Conservation (phyloP, 2,329 filamentous ascomycete genomes). For the Neobulgaria alba region DNA sequence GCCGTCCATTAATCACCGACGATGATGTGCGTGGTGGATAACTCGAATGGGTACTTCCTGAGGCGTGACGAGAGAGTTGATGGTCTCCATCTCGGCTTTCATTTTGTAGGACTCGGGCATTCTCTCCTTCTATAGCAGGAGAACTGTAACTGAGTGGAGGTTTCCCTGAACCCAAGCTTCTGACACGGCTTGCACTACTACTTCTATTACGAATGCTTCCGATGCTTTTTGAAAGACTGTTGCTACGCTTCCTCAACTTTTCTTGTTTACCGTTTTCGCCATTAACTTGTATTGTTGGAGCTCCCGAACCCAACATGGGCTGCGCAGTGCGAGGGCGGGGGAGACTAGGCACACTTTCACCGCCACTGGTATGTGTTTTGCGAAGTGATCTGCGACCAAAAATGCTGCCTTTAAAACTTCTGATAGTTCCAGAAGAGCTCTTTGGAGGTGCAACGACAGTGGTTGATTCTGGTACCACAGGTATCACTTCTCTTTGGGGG, state of each 20-base stretch:
- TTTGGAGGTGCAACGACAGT: slow-evolving; percentile 47
- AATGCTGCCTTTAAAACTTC: slow-evolving; percentile 65
- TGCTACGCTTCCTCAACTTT: slow-evolving; percentile 31
- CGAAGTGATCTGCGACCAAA: slow-evolving; percentile 52
- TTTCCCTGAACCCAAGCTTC: slow-evolving; percentile 34
- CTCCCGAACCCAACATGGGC: slow-evolving; percentile 15
- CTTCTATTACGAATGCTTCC: slow-evolving; percentile 44
- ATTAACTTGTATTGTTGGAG: slow-evolving; percentile 71
- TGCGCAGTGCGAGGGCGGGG: slow-evolving; percentile 26
- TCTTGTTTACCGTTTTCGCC: slow-evolving; percentile 45
- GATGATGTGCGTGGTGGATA: not conserved
- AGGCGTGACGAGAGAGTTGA: too few species aligned
- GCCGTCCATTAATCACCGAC: not conserved
- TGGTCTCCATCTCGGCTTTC: slow-evolving; percentile 26
- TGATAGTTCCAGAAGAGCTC: slow-evolving; percentile 61
- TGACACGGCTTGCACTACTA: slow-evolving; percentile 37
- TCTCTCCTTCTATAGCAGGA: slow-evolving; percentile 42
- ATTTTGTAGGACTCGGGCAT: slow-evolving; percentile 40
- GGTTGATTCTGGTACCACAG: slow-evolving; percentile 27
- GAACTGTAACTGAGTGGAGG: slow-evolving; percentile 29
- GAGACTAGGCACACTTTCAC: not conserved
- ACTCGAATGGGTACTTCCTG: not conserved
- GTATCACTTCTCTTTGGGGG: slow-evolving; percentile 32
- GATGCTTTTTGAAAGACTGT: slow-evolving; percentile 29
- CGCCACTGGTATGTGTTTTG: slow-evolving; percentile 34